These are phyloP conservation scores for Saccharata proteae DNA, from an alignment of 2,329 filamentous ascomycete species.

Conservation along the genomic window DNA sequence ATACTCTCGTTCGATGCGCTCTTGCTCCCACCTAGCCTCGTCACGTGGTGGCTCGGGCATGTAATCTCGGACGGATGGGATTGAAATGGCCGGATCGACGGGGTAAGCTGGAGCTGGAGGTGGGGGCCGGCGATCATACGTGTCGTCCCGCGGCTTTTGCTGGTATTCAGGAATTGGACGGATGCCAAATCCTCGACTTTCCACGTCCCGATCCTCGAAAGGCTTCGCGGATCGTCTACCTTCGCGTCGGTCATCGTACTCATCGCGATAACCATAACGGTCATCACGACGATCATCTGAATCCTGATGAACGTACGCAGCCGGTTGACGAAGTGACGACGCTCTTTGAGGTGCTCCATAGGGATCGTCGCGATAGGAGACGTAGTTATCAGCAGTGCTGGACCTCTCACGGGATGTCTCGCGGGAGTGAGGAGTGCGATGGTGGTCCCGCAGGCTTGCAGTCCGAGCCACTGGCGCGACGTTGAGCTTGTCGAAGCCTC, in stretches of 20 bases:
- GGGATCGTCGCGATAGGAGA: slow-evolving; percentile 30
- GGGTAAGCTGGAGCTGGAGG: slow-evolving; percentile 5
- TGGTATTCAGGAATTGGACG: slow-evolving; percentile 14
- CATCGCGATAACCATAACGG: slow-evolving; percentile 25
- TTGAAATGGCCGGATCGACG: neutral
- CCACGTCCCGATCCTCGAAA: slow-evolving; percentile 32
- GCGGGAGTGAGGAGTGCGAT: slow-evolving; percentile 19
- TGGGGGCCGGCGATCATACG: slow-evolving; percentile 24
- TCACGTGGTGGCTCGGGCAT: slow-evolving; percentile 9
- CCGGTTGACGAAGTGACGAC: slow-evolving; percentile 29
- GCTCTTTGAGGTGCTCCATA: slow-evolving; percentile 21
- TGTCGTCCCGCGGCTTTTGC: slow-evolving; percentile 22
- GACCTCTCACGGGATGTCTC: slow-evolving; percentile 19
- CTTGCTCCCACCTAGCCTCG: slow-evolving; percentile 12
- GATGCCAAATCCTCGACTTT: slow-evolving; percentile 37
- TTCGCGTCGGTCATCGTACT: slow-evolving; percentile 29
- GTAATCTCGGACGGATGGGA: slow-evolving; percentile 5
- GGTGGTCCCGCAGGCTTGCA: slow-evolving; percentile 12
- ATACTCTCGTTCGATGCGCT: slow-evolving; percentile 8
- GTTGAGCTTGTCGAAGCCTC: slow-evolving; percentile 59
- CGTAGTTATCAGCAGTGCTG: slow-evolving; percentile 12
- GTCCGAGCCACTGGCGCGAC: slow-evolving; percentile 11
- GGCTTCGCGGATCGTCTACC: slow-evolving; percentile 28
- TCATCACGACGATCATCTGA: slow-evolving; percentile 27
- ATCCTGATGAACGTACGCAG: slow-evolving; percentile 36